Evolutionary conservation across 306 rosid genomes (phyloP).

Genomic region (Glycine soja): DNA sequence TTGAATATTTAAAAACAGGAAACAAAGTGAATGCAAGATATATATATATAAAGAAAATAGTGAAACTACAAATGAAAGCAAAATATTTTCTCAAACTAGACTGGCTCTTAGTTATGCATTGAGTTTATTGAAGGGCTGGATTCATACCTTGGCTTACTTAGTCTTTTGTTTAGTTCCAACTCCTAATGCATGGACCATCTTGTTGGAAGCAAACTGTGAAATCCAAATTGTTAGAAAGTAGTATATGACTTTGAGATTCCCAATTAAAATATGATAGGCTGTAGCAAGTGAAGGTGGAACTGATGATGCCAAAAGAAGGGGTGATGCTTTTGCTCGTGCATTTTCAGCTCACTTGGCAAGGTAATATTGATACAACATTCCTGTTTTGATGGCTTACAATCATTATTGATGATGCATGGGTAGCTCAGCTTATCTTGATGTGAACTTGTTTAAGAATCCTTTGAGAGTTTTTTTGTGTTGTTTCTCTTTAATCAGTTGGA

Average conservation of each 20-base stretch:
- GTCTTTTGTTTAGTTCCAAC: slow-evolving; percentile 22
- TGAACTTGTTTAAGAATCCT: slow-evolving; percentile 9
- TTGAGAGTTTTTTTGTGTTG: slow-evolving; percentile 24
- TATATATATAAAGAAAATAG: too few species aligned
- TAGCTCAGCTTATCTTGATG: slow-evolving; percentile 18
- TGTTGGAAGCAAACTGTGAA: slow-evolving; percentile 37
- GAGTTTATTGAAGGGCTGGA: slow-evolving; percentile 28
- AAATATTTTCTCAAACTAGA: not conserved
- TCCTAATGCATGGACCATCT: slow-evolving; percentile 15
- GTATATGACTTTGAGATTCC: slow-evolving; percentile 42
- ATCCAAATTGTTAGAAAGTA: slow-evolving; percentile 19
- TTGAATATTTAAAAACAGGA: not conserved
- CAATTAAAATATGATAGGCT: slow-evolving; percentile 66
- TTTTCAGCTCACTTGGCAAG: slow-evolving; percentile 95
- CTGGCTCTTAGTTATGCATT: not conserved
- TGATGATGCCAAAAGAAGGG: slow-evolving; percentile 98
- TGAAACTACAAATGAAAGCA: not conserved
- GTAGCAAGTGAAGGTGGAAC: slow-evolving; percentile 99
- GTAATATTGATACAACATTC: slow-evolving; percentile 51
- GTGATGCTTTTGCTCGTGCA: slow-evolving; percentile 94
- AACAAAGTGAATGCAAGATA: not conserved
- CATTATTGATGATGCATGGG: slow-evolving; percentile 16
- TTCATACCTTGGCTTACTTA: slow-evolving; percentile 34
- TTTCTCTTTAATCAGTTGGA: slow-evolving; percentile 19
- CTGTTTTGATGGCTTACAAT: slow-evolving; percentile 37